Conservation (phyloP, 495 filamentous ascomycete species). For the Talaromyces ruber region DNA sequence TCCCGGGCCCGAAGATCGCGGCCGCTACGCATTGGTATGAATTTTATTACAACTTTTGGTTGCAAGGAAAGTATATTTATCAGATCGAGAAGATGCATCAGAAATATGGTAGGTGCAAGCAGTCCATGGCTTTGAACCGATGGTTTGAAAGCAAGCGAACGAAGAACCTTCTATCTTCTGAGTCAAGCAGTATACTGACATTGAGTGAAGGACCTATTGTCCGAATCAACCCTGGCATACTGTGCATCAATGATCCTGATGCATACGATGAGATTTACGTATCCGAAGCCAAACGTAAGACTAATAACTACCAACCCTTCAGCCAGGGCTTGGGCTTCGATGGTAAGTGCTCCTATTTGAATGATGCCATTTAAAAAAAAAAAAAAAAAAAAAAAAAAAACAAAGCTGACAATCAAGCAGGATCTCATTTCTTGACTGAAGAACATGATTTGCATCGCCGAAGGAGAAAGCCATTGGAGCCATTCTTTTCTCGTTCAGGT, state of each 20-base stretch:
- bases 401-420: background rate
- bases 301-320: background rate
- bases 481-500: slow-evolving; percentile 19
- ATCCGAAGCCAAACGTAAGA: background rate
- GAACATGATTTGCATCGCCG: slow-evolving; percentile 15
- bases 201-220: slow-evolving; percentile 19
- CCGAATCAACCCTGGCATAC: slow-evolving; percentile 19
- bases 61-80: slow-evolving; percentile 27
- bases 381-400: too few relatives aligned
- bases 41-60: slow-evolving; percentile 38
- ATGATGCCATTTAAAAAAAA: background rate
- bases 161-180: background rate
- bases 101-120: slow-evolving; percentile 32
- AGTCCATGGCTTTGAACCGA: background rate
- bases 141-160: background rate
- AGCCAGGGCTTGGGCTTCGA: background rate
- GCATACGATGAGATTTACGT: slow-evolving; percentile 17
- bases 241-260: slow-evolving; percentile 19
- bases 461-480: slow-evolving; percentile 16
- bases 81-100: slow-evolving; percentile 36
- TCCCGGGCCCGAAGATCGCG: slow-evolving; percentile 43
- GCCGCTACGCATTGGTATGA: slow-evolving; percentile 42
- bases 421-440: slow-evolving; percentile 3
- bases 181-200: background rate
- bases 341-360: background rate